Evolutionary conservation across 2,329 filamentous ascomycete genomes (phyloP), one percentile per base, ranked within the genome.

Genomic region (Colletotrichum lindemuthianum): DNA sequence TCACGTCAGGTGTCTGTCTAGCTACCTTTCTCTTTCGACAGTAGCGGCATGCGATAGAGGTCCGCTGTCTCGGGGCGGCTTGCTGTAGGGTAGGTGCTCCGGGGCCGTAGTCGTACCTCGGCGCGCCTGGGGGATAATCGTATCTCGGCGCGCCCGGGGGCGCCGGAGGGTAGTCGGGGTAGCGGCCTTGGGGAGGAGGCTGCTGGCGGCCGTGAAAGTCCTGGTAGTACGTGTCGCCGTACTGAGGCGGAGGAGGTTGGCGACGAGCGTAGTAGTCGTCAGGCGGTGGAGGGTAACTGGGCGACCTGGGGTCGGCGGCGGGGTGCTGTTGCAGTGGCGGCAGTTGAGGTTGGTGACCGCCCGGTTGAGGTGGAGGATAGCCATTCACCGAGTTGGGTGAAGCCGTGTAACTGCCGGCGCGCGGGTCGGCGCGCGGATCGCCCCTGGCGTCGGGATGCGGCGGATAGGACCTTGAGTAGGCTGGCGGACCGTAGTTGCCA

Each of bases 11-110:
- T 47, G 34, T 11, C 43, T 47, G 34, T 11, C 43, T 8, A 68
- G 72, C 50, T 70, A 88, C 86, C 82, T 88, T 88, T 72, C 86
- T 78, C 73, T 87, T 86, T n/a, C 85, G 76, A 71, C 86, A 88
- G 67, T 88, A 88, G 58, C 83, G 80, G 71, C 86, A 88, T 4
- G 85, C 85, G 68, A 88, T 88, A 0, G 85, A 87, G 2, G 85
- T 88, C 36, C 86, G 78, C 72, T 88, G 85, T 24, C 85, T 77
- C 2, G 86, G 86, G 4, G 86, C 85, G 16, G 84, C 81, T 70
- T 85, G 84, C 10, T 78, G 76, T 73, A 82, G 76, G 15, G 77
- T 74, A 40, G 78, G 74, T 34, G 72, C 74, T 16, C 70, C 75
- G 43, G 75, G 77, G 15, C 68, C 71, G n/a, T 75, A 74, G 37